Conservation (phyloP, 192 early-diverging fungal genomes). For the Umbelopsis sp. region DNA sequence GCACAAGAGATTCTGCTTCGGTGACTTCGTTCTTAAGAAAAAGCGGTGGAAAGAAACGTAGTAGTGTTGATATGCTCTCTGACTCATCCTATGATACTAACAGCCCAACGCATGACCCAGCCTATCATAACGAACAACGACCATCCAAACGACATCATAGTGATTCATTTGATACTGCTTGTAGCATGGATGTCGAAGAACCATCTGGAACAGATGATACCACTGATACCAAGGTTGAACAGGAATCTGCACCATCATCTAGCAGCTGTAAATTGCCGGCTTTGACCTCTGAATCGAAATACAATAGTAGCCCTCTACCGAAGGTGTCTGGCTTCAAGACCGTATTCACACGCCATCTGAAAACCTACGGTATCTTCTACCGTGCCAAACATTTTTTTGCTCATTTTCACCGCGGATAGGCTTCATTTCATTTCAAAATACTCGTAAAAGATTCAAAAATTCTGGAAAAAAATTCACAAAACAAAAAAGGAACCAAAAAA, state of each 20-base stretch:
- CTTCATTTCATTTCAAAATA: background rate
- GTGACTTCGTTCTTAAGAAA: constrained; percentile 8
- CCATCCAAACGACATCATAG: constrained; percentile 6
- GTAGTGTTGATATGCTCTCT: constrained; percentile 38
- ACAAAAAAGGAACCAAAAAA: background rate
- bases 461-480: background rate
- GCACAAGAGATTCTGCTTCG: constrained; percentile 6
- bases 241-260: background rate
- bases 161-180: constrained; percentile 5
- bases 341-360: background rate
- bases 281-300: background rate
- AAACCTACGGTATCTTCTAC: constrained; percentile 9
- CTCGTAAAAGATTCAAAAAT: background rate
- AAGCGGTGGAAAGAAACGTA: constrained; percentile 22
- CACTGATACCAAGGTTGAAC: background rate
- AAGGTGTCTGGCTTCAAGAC: constrained; percentile 4
- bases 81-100: constrained; percentile 13
- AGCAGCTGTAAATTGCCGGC: background rate
- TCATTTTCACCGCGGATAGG: constrained; percentile 9
- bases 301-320: background rate
- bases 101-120: constrained; percentile 18
- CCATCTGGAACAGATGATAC: background rate
- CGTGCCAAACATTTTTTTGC: constrained; percentile 16
- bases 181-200: background rate
- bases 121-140: background rate